phyloP scores from a whole-genome alignment of 2,329 filamentous ascomycete species.

The Exserohilum turcica region DNA sequence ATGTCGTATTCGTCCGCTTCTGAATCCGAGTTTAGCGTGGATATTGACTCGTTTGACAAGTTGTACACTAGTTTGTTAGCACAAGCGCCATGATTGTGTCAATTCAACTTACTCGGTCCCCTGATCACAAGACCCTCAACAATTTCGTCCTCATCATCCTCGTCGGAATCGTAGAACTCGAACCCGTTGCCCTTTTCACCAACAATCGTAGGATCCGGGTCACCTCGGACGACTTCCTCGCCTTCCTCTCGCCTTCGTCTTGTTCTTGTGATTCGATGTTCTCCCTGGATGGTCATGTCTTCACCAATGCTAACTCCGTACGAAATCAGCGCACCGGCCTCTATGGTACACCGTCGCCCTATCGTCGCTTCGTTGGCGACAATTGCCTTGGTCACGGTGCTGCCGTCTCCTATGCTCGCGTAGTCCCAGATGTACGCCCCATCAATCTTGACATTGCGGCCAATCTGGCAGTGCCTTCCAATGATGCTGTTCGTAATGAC shows the following conservation, averaged over 20 bases:
- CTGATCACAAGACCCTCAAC: constrained; percentile 48
- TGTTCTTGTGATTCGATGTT: constrained; percentile 53
- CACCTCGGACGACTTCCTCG: constrained; percentile 43
- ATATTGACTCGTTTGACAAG: constrained; percentile 64
- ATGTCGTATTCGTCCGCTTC: constrained; percentile 52
- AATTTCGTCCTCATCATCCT: constrained; percentile 66
- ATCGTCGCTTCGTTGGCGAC: constrained; percentile 74
- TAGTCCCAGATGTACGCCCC: constrained; percentile 90
- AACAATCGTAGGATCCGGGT: constrained; percentile 59
- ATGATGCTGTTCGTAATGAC: constrained; percentile 77
- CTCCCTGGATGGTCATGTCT: constrained; percentile 54
- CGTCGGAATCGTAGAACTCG: constrained; percentile 62
- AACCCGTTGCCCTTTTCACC: constrained; percentile 65
- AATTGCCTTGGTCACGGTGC: constrained; percentile 72
- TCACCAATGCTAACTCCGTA: constrained; percentile 76
- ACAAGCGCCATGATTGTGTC: not conserved
- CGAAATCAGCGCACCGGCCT: constrained; percentile 77
- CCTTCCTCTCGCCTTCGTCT: constrained; percentile 54
- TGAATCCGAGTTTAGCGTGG: constrained; percentile 63
- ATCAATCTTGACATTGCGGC: constrained; percentile 77
- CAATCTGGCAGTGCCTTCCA: constrained; percentile 83
- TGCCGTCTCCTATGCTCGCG: constrained; percentile 74
- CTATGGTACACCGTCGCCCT: constrained; percentile 71
- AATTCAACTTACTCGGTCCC: constrained; percentile 39
- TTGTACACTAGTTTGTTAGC: constrained; percentile 54